These are phyloP conservation scores for Chrysopogon serrulatus DNA, from an alignment of 176 grass and related monocot species.

Conservation along the genomic window DNA sequence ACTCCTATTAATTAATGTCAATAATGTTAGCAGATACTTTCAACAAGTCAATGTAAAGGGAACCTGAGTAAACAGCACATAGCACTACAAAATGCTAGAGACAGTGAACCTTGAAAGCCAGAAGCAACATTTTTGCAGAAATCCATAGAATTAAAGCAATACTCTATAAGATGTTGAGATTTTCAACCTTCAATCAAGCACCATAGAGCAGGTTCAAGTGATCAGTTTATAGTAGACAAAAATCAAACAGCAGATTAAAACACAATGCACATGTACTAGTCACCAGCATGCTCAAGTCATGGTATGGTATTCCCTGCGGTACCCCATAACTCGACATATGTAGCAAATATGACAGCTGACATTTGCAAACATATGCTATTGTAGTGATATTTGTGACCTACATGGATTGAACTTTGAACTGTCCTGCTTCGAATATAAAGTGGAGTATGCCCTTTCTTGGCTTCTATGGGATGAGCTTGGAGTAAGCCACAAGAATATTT, in stretches of 20 bases:
- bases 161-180: background rate
- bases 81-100: background rate
- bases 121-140: background rate
- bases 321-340: background rate
- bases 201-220: background rate
- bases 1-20: background rate
- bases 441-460: background rate
- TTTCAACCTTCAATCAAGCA: background rate
- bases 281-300: background rate
- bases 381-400: background rate
- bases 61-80: background rate
- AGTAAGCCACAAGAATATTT: background rate
- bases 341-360: background rate
- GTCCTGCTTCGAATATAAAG: background rate
- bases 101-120: background rate
- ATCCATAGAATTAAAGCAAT: background rate
- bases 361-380: background rate
- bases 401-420: background rate
- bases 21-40: background rate
- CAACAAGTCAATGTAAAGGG: background rate
- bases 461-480: background rate
- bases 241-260: background rate
- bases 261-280: background rate
- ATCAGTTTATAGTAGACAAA: background rate
- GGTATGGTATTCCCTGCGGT: background rate